Evolutionary conservation across 768 basidiomycete species (phyloP), one percentile per base, ranked within the genome.

Genomic region (Lactifluus echinatus): DNA sequence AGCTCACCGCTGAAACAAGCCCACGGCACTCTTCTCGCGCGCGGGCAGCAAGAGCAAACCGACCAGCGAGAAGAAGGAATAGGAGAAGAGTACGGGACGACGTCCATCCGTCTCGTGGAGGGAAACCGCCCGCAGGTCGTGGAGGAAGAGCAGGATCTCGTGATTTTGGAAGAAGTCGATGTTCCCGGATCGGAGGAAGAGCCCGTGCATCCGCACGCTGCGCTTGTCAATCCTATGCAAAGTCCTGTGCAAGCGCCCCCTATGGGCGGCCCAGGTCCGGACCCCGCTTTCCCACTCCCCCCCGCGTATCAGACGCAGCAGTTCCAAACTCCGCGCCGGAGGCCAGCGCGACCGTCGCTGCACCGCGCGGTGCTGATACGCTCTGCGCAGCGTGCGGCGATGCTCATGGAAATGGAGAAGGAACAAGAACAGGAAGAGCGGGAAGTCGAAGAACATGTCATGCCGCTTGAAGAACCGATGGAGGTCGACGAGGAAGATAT

Each of bases 291-390:
- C 8, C 58, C 61, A 15, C 53, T 61, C 5, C 59, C 59, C 4
- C 64, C 59, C 19, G 66, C 67, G 5, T 67, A 68, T 15, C 60
- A 61, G 29, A 1, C 29, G 8, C 56, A 53, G 19, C 63, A 63
- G 39, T 58, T 57, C 11, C 61, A 62, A 42, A 63, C 63, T 47
- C 71, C 55, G 45, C 70, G 47, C 5, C 64, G 64, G 11, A 65
- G 67, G 23, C 57, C 55, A 11, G 64, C 67, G 4, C 72, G 79
- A 1, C 73, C 74, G 15, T 82, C 80, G 2, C 70, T 89, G 1
- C 85, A 89, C 63, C 79, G 81, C 12, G 82, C 83, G 0, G 86
- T 89, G 2, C 72, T 89, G 10, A 80, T 89, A 12, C 77, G 84
- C 10, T 84, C 82, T 37, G 84, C 84, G 0, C 85, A 87, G 64